Conservation (phyloP, 352 stramenopile species). For the Hyaloperonospora brassicae region DNA sequence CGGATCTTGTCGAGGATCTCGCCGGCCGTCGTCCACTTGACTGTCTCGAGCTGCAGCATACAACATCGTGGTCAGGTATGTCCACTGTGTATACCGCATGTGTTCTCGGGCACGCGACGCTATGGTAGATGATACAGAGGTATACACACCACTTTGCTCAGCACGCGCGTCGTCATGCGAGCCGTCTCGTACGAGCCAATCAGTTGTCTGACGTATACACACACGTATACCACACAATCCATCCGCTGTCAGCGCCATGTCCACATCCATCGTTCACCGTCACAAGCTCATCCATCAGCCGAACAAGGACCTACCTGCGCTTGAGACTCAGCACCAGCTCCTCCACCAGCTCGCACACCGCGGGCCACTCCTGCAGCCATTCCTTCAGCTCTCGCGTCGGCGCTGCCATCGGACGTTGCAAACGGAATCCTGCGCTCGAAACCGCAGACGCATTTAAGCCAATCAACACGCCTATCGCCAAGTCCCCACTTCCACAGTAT, state of each 20-base stretch:
- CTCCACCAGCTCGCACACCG: slow-evolving; percentile 57
- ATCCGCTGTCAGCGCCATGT: background rate
- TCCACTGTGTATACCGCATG: background rate
- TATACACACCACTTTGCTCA: slow-evolving; percentile 59
- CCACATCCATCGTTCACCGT: no score
- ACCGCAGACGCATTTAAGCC: background rate
- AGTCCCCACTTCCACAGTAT: no score
- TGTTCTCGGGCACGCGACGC: background rate
- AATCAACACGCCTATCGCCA: background rate
- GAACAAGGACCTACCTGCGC: slow-evolving; percentile 34
- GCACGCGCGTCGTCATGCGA: slow-evolving; percentile 64
- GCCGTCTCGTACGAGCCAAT: slow-evolving; percentile 74
- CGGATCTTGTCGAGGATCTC: slow-evolving; percentile 84
- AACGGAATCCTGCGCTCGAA: no score
- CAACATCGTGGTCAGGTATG: background rate
- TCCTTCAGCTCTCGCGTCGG: slow-evolving; percentile 36
- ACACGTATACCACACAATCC: slow-evolving; percentile 3
- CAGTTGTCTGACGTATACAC: slow-evolving; percentile 38
- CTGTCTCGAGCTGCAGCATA: slow-evolving; percentile 51
- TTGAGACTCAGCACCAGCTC: slow-evolving; percentile 76
- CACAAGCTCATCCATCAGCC: background rate
- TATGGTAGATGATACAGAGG: background rate
- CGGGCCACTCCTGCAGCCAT: slow-evolving; percentile 73
- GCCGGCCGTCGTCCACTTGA: slow-evolving; percentile 66
- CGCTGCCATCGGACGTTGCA: slow-evolving; percentile 4